Evolutionary conservation across 345 rosid species (phyloP), one percentile per base, ranked within the genome.

Genomic region (Capsella bursapastoris): DNA sequence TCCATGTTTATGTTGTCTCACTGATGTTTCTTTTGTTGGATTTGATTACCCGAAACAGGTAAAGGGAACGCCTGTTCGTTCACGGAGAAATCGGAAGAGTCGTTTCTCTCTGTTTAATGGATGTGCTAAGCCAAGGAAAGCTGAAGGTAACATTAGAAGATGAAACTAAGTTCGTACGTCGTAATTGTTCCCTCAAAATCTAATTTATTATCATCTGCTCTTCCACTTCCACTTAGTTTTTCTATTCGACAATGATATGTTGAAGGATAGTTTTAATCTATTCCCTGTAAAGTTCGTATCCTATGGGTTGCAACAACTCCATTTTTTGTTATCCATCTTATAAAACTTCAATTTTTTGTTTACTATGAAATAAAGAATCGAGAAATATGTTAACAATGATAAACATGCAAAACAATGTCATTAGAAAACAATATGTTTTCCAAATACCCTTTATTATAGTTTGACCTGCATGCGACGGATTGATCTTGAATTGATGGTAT

Each of bases 61-160:
- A 5, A 87, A 80, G 74, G 87, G 88, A 68, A 82, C 90, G 6
- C 80, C 74, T 1, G 80, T 80, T 55, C 84, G 85, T 1, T 16
- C 86, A 5, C 63, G 80, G 35, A 81, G 78, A 78, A 78, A 76
- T 7, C 83, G 71, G 70, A 80, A 80, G 10, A 78, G 90, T 15
- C 72, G 81, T 18, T 81, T 90, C 76, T 78, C 90, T 25, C 65
- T 95, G 79, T 92, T 95, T 77, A 87, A 86, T 22, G 86, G 83
- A 66, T 86, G 91, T 67, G 81, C 75, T 50, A 90, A 85, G 89
- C 78, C 87, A 34, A 91, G 87, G 83, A 86, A 81, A 78, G 34
- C 80, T 13, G 87, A 82, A 41, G 82, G 82, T 79, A 86, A 80
- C 71, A 64, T 50, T 25, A 82, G 80, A 80, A 85, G 81, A 83